Base-by-base conservation (phyloP, 805 yeast species). In the Yarrowia keelungensis region DNA sequence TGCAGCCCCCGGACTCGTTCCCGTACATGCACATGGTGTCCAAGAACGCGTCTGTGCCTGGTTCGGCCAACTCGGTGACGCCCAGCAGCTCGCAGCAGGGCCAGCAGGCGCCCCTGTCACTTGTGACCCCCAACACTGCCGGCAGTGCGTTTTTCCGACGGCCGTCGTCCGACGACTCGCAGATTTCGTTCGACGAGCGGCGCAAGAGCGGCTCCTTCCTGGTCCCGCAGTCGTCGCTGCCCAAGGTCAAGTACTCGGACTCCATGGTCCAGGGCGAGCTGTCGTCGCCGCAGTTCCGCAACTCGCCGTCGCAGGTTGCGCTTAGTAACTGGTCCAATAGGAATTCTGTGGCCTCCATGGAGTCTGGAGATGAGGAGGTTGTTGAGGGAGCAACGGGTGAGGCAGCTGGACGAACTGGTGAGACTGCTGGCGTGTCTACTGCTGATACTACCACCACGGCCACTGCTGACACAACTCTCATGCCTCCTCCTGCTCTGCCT, bases 181-280 rank as follows among this genome's bases (percentile, higher is more conserved):
- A 62, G 38, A 62, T 62, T 10, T 62, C 67, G 38, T 62, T 62
- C n/a, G 67, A 62, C 39, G 67, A 62, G 39, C 46, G 67, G 15
- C 54, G 67, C 7, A 46, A 49, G 45, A 38, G 46, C 56, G 67
- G 67, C 22, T 62, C 67, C 15, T 62, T 62, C 26, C 41, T 62
- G 26, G 67, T 62, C 11, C 67, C 67, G 9, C 67, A 62, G 67
- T 62, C 67, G 32, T 47, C 53, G 10, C 67, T 62, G 53, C 67
- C 67, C 54, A 62, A 47, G 56, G 67, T 62, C 39, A 62, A 62
- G 56, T 39, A 62, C 46, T 62, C 67, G 39, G 56, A 62, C 32
- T 62, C 67, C 39, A 46, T 39, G 67, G 67, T 62, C 26, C 67
- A 62, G 39, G 67, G 67, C 36, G 67, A 62, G 39, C 47, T 62